These are phyloP conservation scores for Pinus taeda DNA, from an alignment of 75 land plant genomes.

Conservation along the genomic window DNA sequence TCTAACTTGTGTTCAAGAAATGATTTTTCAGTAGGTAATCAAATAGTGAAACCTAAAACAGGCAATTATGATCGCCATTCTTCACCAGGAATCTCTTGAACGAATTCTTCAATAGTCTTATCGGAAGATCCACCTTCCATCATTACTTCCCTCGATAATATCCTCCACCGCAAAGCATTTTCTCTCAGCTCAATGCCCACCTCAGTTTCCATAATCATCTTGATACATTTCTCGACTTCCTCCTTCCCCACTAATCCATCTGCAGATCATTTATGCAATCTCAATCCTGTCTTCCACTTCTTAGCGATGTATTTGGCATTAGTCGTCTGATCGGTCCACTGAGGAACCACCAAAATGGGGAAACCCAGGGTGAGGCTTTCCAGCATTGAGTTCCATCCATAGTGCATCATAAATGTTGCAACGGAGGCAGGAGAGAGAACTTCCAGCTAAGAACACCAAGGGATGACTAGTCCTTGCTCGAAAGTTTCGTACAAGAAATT, in stretches of 20 bases:
- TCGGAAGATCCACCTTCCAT: slow-evolving; percentile 56
- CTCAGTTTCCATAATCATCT: slow-evolving; percentile 24
- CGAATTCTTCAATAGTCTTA: slow-evolving; percentile 29
- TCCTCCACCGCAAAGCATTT: slow-evolving; percentile 42
- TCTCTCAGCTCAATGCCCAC: slow-evolving; percentile 32
- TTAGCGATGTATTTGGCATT: slow-evolving; percentile 28
- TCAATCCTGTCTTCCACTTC: slow-evolving; percentile 17
- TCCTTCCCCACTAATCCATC: slow-evolving; percentile 30
- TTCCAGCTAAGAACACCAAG: slow-evolving; percentile 31
- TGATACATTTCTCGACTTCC: slow-evolving; percentile 37
- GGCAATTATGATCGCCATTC: neutral
- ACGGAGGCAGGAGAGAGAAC: slow-evolving; percentile 28
- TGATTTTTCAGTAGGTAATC: too few species aligned
- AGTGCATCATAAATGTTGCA: slow-evolving; percentile 34
- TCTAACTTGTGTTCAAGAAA: too few species aligned
- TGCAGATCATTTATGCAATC: neutral
- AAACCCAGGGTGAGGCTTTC: slow-evolving; percentile 29
- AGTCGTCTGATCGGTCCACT: slow-evolving; percentile 32
- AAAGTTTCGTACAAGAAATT: slow-evolving; percentile 12
- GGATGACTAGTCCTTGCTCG: slow-evolving; percentile 15
- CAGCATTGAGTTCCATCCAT: slow-evolving; percentile 48
- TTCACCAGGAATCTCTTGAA: slow-evolving; percentile 2
- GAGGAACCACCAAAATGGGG: slow-evolving; percentile 33
- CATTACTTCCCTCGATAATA: slow-evolving; percentile 35
- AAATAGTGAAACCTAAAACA: too few species aligned